phyloP scores from a whole-genome alignment of 75 land plant genomes.

The Selaginella moellendorffii region DNA sequence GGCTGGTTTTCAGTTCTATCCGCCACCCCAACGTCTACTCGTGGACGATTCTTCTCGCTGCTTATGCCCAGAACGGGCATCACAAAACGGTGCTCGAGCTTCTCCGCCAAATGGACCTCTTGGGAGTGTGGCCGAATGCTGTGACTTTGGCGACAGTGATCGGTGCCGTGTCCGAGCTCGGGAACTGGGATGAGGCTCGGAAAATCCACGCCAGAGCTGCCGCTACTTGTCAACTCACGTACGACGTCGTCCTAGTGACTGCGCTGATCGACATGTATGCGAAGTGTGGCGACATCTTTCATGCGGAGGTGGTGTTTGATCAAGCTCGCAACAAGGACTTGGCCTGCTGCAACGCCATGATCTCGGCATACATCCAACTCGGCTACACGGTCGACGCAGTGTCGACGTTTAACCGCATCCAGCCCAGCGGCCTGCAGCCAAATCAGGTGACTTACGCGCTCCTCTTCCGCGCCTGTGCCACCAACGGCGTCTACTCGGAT shows the following conservation, averaged over 20 bases:
- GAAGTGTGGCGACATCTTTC: background rate
- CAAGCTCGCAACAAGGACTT: background rate
- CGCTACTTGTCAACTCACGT: background rate
- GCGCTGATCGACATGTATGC: conserved; percentile 1
- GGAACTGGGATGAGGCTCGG: background rate
- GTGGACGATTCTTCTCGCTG: background rate
- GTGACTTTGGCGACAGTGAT: background rate
- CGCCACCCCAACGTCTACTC: background rate
- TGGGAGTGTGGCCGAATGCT: background rate
- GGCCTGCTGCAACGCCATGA: conserved; percentile 2
- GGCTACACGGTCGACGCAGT: background rate
- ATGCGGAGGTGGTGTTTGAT: background rate
- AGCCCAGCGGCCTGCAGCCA: background rate
- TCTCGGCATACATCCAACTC: background rate
- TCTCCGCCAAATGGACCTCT: background rate
- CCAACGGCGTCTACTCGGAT: background rate
- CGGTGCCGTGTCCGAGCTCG: background rate
- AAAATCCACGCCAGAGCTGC: background rate
- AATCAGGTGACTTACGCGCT: background rate
- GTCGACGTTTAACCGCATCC: background rate
- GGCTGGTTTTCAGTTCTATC: background rate
- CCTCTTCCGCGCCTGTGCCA: background rate
- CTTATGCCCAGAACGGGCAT: background rate
- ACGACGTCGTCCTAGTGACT: background rate
- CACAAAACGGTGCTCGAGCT: background rate